A percentile compares a stretch with the other conserved stretches of the same genome.
Evolutionary conservation across 176 grass and related monocot species (phyloP).

Genomic region (Carex kokanica): DNA sequence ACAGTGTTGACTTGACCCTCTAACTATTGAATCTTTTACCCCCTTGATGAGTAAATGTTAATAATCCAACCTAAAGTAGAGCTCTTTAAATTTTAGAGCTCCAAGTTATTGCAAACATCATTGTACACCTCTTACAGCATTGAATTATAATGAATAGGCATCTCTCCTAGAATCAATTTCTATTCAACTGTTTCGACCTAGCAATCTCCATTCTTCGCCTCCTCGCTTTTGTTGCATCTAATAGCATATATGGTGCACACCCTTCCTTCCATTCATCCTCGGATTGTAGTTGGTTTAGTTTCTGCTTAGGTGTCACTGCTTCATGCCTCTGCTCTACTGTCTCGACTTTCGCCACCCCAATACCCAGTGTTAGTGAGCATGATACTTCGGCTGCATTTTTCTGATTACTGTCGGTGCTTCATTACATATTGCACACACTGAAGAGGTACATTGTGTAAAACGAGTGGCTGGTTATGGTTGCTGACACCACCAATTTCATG

Average conservation of each 20-base stretch:
- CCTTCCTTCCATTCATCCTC: background rate
- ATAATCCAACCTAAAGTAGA: background rate
- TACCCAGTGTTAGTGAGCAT: background rate
- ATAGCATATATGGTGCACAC: background rate
- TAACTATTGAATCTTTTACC: background rate
- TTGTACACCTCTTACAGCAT: background rate
- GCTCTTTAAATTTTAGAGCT: background rate
- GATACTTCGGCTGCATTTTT: background rate
- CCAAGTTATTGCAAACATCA: background rate
- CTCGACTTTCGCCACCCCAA: background rate
- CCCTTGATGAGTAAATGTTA: background rate
- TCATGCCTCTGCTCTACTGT: background rate
- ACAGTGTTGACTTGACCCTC: background rate
- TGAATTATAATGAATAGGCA: background rate
- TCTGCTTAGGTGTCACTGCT: background rate
- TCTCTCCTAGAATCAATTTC: no score
- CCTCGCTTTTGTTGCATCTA: background rate
- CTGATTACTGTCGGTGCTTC: background rate
- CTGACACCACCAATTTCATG: background rate
- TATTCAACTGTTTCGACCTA: background rate
- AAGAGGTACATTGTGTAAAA: background rate
- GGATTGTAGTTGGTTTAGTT: background rate
- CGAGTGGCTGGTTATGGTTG: no score
- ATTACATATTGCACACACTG: background rate
- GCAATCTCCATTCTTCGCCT: background rate